Percentiles rank a stretch among this genome's conserved stretches.
Conservation (phyloP, 2,329 filamentous ascomycete species). For the Penicillium oxalicum region DNA sequence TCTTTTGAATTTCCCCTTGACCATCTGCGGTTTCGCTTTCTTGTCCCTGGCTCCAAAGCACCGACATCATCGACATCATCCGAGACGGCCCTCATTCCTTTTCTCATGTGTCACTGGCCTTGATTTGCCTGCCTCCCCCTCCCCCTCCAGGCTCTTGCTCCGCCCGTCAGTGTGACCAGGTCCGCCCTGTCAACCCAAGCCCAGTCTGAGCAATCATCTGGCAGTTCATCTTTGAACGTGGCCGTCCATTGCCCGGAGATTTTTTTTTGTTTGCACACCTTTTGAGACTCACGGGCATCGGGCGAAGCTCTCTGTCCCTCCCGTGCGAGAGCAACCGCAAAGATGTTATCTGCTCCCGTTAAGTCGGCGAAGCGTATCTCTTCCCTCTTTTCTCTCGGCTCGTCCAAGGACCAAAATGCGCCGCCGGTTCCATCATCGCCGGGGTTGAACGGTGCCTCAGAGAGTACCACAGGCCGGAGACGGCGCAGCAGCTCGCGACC, state of each 20-base stretch:
- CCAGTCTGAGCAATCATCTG: neutral
- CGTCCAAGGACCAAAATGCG: slow-evolving; percentile 30
- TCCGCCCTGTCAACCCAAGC: neutral
- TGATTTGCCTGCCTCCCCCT: slow-evolving; percentile 8
- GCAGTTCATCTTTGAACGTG: too few relatives aligned
- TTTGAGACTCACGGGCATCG: slow-evolving; percentile 2
- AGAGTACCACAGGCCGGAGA: slow-evolving; percentile 20
- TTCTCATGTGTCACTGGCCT: slow-evolving; percentile 12
- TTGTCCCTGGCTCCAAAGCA: too few relatives aligned
- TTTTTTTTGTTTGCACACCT: slow-evolving; percentile 1
- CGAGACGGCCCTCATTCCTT: slow-evolving; percentile 5
- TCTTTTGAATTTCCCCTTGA: slow-evolving; percentile 17
- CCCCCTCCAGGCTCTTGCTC: neutral
- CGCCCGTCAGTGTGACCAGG: slow-evolving; percentile 9
- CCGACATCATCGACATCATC: too few relatives aligned
- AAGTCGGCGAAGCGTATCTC: slow-evolving; percentile 43
- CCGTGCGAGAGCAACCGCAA: slow-evolving; percentile 7
- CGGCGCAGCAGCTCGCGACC: slow-evolving; percentile 29
- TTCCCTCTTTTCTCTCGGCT: slow-evolving; percentile 40
- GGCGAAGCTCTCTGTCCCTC: slow-evolving; percentile 1
- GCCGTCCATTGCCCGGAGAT: slow-evolving; percentile 10
- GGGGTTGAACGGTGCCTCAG: slow-evolving; percentile 13
- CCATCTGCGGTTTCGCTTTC: neutral
- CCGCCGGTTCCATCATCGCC: slow-evolving; percentile 26
- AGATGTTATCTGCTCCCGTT: slow-evolving; percentile 38